A percentile compares a stretch with the other conserved stretches of the same genome.
Conservation (phyloP, 164 flowering plant species). For the Piper betle region DNA sequence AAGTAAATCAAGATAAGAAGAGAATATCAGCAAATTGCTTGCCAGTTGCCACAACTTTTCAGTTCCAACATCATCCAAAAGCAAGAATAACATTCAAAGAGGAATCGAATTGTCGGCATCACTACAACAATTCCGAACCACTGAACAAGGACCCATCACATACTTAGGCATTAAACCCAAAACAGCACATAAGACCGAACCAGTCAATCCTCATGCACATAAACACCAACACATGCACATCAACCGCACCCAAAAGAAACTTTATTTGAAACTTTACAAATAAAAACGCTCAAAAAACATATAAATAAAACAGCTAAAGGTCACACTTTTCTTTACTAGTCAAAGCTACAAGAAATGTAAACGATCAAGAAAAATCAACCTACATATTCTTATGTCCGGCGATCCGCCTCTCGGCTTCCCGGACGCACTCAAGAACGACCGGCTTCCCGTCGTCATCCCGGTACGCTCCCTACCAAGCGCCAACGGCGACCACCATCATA, state of each 20-base stretch:
- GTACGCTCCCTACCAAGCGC: constrained; percentile 76
- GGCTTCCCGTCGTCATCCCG: constrained; percentile 96
- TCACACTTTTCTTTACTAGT: neutral
- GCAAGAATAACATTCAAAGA: neutral
- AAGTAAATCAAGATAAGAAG: neutral
- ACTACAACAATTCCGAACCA: neutral
- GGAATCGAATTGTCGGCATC: neutral
- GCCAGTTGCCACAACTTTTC: too few relatives aligned
- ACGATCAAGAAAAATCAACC: constrained; percentile 9
- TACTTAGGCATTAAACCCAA: neutral
- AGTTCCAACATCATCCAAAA: neutral
- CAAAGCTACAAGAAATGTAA: neutral
- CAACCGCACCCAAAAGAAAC: too few relatives aligned
- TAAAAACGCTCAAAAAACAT: neutral
- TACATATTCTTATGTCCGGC: constrained; percentile 74
- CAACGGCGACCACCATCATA: constrained; percentile 1
- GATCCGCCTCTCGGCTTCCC: constrained; percentile 88
- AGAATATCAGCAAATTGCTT: too few relatives aligned
- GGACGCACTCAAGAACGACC: constrained; percentile 85
- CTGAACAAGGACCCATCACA: neutral
- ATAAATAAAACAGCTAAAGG: neutral
- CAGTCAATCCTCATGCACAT: neutral
- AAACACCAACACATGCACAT: neutral
- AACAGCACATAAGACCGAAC: neutral
- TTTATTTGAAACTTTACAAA: neutral